Base-by-base conservation (phyloP, 1,284 basidiomycete genomes). In the Microbotryomycetes sp. region DNA sequence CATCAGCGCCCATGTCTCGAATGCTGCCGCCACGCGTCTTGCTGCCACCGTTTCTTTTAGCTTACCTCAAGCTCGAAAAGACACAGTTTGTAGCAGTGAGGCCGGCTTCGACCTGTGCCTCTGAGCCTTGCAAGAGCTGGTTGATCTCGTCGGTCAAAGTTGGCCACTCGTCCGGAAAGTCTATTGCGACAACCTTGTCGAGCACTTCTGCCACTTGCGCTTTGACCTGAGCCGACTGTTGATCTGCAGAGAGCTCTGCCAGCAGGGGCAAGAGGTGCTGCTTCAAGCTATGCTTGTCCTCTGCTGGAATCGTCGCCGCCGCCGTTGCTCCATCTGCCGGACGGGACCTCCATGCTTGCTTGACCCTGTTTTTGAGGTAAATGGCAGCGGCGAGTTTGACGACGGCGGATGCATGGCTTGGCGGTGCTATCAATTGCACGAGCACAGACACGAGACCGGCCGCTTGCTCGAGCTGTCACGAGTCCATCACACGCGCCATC, bases 371-470 rank as follows among this genome's bases (percentile, higher is more conserved):
- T 77, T 91, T 91, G 70, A 91, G 79, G 80, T 85, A 91, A 24
- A 91, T 86, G 15, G 85, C 81, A 63, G 85, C 85, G 0, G 89
- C 65, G 41, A 67, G 59, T 50, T 62, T 54, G 46, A 69, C 61
- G 41, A 64, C 56, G 47, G 58, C 47, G 2, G 61, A 60, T 24
- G 59, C 56, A 41, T 9, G 54, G 7, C 58, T 57, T 5, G 65
- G 51, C 26, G 60, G 85, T 64, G 83, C 85, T 70, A 91, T 84
- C 72, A 91, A 89, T 76, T 89, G 87, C 61, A 91, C 78, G 63
- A 89, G 80, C 56, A 85, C 86, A 27, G 84, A 78, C 61, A 90
- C 79, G 79, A 90, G 81, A 71, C 89, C 89, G 74, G 89, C 85
- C 73, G 88, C 82, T 62, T 80, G 80, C 55, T 83, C 83, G 73